A percentile compares a stretch with the other conserved stretches of the same genome.
phyloP scores from a whole-genome alignment of 2,329 filamentous ascomycete species.

The Beauveria brongniartii region DNA sequence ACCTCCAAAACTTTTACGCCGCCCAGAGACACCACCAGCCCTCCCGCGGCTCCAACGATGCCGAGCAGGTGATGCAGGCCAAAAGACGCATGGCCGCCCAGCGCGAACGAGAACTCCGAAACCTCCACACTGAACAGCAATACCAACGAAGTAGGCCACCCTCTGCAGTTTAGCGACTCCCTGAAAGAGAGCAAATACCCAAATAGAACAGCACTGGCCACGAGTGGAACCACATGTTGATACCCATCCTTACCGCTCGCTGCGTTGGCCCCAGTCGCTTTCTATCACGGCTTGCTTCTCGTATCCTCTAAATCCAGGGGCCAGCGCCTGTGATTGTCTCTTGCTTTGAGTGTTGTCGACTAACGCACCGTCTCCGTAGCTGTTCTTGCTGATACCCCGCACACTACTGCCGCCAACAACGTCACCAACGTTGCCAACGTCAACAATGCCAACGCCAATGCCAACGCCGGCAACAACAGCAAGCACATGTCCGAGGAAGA shows the following conservation, averaged over 20 bases:
- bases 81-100: conserved; percentile 99
- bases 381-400: conserved; percentile 38
- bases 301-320: background rate
- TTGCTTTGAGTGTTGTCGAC: conserved; percentile 22
- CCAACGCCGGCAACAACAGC: conserved; percentile 31
- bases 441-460: conserved; percentile 6
- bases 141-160: conserved; percentile 97
- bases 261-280: conserved; percentile 11
- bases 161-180: conserved; percentile 60
- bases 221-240: conserved; percentile 15
- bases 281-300: conserved; percentile 11
- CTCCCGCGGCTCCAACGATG: conserved; percentile 76
- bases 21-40: conserved; percentile 88
- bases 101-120: conserved; percentile 96
- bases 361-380: conserved; percentile 38
- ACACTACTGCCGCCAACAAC: conserved; percentile 15
- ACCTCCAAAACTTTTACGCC: conserved; percentile 90
- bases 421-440: background rate
- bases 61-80: conserved; percentile 97
- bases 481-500: conserved; percentile 95
- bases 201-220: conserved; percentile 25
- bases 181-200: conserved; percentile 21
- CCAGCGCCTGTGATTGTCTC: conserved; percentile 9
- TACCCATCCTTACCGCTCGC: conserved; percentile 13
- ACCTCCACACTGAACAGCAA: conserved; percentile 99